phyloP scores from a whole-genome alignment of 1,284 basidiomycete genomes.

The Flammula alnicola region DNA sequence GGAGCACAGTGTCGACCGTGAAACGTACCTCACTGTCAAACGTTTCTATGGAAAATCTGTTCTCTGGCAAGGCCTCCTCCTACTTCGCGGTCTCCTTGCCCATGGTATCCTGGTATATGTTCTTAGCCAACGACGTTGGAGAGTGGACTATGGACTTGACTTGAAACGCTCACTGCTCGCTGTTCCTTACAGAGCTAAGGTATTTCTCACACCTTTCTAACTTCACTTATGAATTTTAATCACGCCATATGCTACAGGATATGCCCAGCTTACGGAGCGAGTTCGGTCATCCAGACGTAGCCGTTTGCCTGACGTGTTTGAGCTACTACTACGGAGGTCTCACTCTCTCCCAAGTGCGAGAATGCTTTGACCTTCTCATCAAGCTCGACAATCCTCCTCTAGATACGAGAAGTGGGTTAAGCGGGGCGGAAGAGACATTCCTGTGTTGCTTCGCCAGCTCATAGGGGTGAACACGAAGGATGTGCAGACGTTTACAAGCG shows the following conservation, averaged over 20 bases:
- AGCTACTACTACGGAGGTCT: conserved; percentile 59
- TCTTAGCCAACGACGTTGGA: conserved; percentile 49
- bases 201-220: conserved; percentile 2
- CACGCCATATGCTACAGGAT: conserved; percentile 36
- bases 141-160: conserved; percentile 58
- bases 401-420: conserved; percentile 49
- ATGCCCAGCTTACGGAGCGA: conserved; percentile 52
- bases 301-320: conserved; percentile 51
- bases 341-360: conserved; percentile 40
- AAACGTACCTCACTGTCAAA: conserved; percentile 5
- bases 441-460: conserved; percentile 33
- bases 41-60: conserved; percentile 3
- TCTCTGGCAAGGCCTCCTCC: conserved; percentile 42
- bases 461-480: conserved; percentile 43
- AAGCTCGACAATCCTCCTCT: conserved; percentile 48
- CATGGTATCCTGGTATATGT: conserved; percentile 46
- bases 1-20: not conserved
- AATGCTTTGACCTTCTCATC: conserved; percentile 44
- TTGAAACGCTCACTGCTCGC: conserved; percentile 49
- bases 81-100: conserved; percentile 50
- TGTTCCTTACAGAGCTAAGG: conserved; percentile 54
- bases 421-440: conserved; percentile 28
- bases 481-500: conserved; percentile 6
- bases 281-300: conserved; percentile 60
- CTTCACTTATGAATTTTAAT: not conserved